Evolutionary conservation across 495 filamentous ascomycete species (phyloP).

Genomic region (Physcia stellaris): DNA sequence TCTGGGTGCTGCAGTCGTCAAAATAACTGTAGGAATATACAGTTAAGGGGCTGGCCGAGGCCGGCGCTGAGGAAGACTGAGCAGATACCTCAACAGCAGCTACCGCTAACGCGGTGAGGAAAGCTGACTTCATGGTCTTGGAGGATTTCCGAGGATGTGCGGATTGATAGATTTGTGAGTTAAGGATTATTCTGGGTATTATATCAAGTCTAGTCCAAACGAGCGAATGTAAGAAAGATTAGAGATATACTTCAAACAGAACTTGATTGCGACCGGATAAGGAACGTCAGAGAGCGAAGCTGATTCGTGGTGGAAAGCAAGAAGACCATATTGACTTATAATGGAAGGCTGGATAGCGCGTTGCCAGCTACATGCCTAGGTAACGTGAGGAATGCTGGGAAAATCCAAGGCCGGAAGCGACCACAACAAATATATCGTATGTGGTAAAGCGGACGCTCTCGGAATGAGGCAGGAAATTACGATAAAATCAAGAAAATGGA

Average conservation of each 20-base stretch:
- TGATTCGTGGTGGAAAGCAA: too few relatives aligned
- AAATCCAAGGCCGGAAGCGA: constrained; percentile 10
- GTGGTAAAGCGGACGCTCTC: neutral
- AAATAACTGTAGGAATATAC: neutral
- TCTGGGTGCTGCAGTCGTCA: neutral
- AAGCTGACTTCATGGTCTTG: too few relatives aligned
- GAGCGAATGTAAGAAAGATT: constrained; percentile 5
- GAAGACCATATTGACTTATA: too few relatives aligned
- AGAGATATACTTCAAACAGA: too few relatives aligned
- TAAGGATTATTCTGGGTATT: neutral
- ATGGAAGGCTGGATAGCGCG: constrained; percentile 12
- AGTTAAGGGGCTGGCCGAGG: too few relatives aligned
- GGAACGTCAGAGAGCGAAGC: constrained; percentile 15
- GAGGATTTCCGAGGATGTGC: too few relatives aligned
- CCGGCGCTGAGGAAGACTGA: too few relatives aligned
- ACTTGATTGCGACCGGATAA: constrained; percentile 8
- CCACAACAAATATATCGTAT: constrained; percentile 13
- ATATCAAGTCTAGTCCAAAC: constrained; percentile 3
- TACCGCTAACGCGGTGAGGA: too few relatives aligned
- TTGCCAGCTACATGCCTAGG: constrained; percentile 13
- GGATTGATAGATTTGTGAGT: neutral
- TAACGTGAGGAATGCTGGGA: constrained; percentile 15
- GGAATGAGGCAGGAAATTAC: constrained; percentile 11
- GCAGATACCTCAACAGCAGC: too few relatives aligned
- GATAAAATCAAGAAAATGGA: neutral